A percentile compares a stretch with the other conserved stretches of the same genome.
Conservation (phyloP, 1,284 basidiomycete genomes). For the Thecaphora frezii region DNA sequence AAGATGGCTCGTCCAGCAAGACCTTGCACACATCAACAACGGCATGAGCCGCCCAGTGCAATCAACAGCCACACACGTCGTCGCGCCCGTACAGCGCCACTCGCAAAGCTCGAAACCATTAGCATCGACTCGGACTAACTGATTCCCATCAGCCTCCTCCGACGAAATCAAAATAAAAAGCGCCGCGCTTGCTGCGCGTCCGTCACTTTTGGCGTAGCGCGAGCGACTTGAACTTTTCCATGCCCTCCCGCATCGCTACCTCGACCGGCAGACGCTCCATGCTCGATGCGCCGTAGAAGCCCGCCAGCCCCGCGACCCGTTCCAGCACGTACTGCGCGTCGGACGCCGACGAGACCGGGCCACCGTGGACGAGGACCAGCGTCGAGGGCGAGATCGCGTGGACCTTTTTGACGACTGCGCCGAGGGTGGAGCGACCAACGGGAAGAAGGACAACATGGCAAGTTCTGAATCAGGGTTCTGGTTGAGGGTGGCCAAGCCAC, state of each 20-base stretch:
- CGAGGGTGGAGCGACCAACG: too few species aligned
- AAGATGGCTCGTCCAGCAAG: too few species aligned
- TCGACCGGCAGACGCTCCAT: slow-evolving; percentile 39
- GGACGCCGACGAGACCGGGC: slow-evolving; percentile 23
- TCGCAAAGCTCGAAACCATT: not conserved
- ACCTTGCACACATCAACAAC: too few species aligned
- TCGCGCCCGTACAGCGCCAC: too few species aligned
- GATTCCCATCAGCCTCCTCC: too few species aligned
- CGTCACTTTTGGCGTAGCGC: not conserved
- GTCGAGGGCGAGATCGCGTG: slow-evolving; percentile 21
- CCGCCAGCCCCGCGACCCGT: slow-evolving; percentile 23
- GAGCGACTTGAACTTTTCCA: slow-evolving; percentile 27
- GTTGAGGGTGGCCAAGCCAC: not conserved
- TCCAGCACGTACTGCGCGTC: slow-evolving; percentile 34
- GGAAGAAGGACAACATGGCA: too few species aligned
- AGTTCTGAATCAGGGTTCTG: too few species aligned
- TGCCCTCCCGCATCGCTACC: slow-evolving; percentile 24
- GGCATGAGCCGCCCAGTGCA: too few species aligned
- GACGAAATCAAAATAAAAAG: too few species aligned
- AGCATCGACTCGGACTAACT: not conserved
- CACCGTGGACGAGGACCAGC: slow-evolving; percentile 32
- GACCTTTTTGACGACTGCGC: slow-evolving; percentile 20
- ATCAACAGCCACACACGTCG: too few species aligned
- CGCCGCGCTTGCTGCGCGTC: too few species aligned
- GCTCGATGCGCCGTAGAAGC: slow-evolving; percentile 36